phyloP scores from a whole-genome alignment of 2,329 filamentous ascomycete species.

The Neonectria hederae region DNA sequence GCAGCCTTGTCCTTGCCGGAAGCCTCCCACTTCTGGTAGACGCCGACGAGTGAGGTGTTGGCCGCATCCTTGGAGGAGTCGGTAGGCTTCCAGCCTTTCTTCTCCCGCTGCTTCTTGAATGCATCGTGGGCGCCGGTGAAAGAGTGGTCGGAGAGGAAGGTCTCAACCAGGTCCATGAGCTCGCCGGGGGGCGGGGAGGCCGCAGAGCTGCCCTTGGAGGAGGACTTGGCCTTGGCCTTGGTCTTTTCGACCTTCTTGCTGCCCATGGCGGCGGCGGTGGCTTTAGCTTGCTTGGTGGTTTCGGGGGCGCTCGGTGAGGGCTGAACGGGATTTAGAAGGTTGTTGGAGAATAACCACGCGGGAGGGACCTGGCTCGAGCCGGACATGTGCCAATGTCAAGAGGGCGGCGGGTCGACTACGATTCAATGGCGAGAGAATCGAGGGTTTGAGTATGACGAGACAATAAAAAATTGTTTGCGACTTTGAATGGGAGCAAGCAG shows the following conservation, averaged over 20 bases:
- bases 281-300: conserved; percentile 19
- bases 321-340: conserved; percentile 41
- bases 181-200: conserved; percentile 60
- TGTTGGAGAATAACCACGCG: conserved; percentile 57
- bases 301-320: conserved; percentile 21
- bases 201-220: conserved; percentile 33
- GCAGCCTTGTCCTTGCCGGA: conserved; percentile 35
- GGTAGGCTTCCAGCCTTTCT: conserved; percentile 57
- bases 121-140: conserved; percentile 69
- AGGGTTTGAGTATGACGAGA: conserved; percentile 2
- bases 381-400: conserved; percentile 46
- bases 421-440: conserved; percentile 19
- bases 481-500: conserved; percentile 10
- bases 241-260: conserved; percentile 44
- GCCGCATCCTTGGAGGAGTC: conserved; percentile 6
- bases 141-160: conserved; percentile 73
- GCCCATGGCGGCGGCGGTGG: conserved; percentile 45
- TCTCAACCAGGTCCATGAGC: conserved; percentile 72
- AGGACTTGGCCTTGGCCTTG: conserved; percentile 33
- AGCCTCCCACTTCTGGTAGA: conserved; percentile 62
- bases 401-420: conserved; percentile 1
- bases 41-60: conserved; percentile 56
- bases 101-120: conserved; percentile 70
- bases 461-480: conserved; percentile 25
- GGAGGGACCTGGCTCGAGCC: conserved; percentile 46